Base-by-base conservation (phyloP, 257 asterid species). In the Anisodus acutangulus region DNA sequence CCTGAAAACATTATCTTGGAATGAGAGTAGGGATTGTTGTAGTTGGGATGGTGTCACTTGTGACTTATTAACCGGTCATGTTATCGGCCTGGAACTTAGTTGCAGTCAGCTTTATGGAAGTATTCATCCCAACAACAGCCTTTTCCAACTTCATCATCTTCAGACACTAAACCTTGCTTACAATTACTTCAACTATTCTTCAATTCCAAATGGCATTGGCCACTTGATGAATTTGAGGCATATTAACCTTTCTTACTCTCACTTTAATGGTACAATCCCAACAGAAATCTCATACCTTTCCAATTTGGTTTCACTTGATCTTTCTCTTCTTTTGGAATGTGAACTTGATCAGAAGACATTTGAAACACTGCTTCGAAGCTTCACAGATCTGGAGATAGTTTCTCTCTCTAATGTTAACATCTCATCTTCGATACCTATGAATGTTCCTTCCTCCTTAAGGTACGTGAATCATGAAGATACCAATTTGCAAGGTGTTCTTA, bases 51-150 rank as follows among this genome's bases (percentile, higher is more conserved):
- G 80, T 3, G 37, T 43, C 3, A 43, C 35, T 3, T 72, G 80
- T 49, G 26, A 72, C 57, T 0, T 16, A 35, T 39, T 16, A 19
- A 72, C 80, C 0, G 80, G 80, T 35, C 3, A 72, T 0, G 80
- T 43, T 41, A 72, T 72, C 12, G 80, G 35, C 11, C 26, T 72
- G 53, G 58, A 72, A 31, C 80, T 72, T 19, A 45, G 80, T 49
- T 72, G 35, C 12, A 72, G 57, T 15, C 7, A 9, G 1, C 58
- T 72, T 19, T 0, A 0, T 8, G 58, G 55, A 1, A 17, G 1
- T 8, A 9, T 72, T 5, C 58, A 72, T 43, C 26, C 79, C 54
- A 70, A 70, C 49, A 70, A 54, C 22, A 70, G 53, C 58, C 80
- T 72, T 1, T 72, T 72, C 55, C 57, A 43, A 17, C 80, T 72